Base-by-base conservation (phyloP, 2,329 filamentous ascomycete genomes). In the Penicillium thymicola region DNA sequence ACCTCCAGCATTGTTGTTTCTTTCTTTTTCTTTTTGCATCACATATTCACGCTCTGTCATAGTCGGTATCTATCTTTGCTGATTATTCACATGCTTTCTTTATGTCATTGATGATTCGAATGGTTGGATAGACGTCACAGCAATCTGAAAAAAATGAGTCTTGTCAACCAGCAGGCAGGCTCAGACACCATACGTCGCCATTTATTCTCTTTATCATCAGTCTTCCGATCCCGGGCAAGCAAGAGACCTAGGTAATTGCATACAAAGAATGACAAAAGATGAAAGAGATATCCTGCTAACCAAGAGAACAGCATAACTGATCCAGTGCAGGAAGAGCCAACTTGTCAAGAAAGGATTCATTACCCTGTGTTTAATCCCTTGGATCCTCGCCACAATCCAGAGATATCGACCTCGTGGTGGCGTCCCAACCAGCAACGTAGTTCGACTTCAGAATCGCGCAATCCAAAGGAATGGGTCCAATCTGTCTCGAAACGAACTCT, bases 311-410 rank as follows among this genome's bases (percentile, higher is more conserved):
- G 49, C 30, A 27, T 48, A 5, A 18, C 38, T 28, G 43, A 34
- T 11, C 2, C 45, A 36, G 38, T 48, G 23, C 34, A 48, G 14
- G 43, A 46, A n/a, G 36, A 52, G 23, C 66, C 65, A 38, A 63
- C 64, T 3, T 75, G 70, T 46, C 59, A 70, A 44, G 72, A 75
- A 59, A 68, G 59, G 32, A 52, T 55, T 9, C 68, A 74, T 56
- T 75, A 75, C 56, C 71, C 73, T 2, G 36, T 75, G 14, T 75
- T 69, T 51, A 65, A 74, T 46, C 70, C 72, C 30, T 59, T 55
- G n/a, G 66, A 75, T 47, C 71, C 72, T 55, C 63, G 68, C 28
- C 73, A 75, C 47, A 74, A 73, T 27, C 67, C 73, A 41, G 43
- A 65, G 9, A 43, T 36, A n/a, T 30, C 50, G 5, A 46, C 48